These are phyloP conservation scores for Fusarium domesticum DNA, from an alignment of 2,329 filamentous ascomycete species.

Conservation along the genomic window DNA sequence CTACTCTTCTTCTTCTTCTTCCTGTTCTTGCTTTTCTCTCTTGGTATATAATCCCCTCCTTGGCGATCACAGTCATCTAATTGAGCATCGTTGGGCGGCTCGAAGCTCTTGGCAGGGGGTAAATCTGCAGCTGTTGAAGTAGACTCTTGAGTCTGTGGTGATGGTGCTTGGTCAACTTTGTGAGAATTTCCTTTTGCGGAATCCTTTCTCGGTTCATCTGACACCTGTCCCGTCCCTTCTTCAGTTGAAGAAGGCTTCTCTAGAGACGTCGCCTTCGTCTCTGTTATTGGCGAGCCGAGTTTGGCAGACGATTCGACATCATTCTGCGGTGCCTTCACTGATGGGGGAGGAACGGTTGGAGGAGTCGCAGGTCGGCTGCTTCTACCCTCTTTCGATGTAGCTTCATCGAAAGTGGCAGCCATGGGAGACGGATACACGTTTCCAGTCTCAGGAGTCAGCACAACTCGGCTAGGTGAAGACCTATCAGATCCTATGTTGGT, in stretches of 20 bases:
- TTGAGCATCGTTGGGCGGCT: not conserved
- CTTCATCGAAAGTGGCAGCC: not conserved
- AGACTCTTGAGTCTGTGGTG: not conserved
- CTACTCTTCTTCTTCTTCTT: conserved; percentile 27
- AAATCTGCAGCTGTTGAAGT: not conserved
- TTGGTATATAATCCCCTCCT: conserved; percentile 1
- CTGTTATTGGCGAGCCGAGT: not conserved
- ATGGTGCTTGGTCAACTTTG: not conserved
- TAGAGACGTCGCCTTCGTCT: not conserved
- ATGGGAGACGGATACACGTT: conserved; percentile 7
- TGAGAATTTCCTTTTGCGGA: not conserved
- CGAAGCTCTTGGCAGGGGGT: not conserved
- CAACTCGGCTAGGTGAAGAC: conserved; percentile 12
- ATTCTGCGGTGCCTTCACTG: not conserved
- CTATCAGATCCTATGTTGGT: conserved; percentile 5
- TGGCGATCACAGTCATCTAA: not conserved
- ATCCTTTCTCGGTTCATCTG: not conserved
- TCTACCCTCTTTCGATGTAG: not conserved
- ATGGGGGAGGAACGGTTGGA: too few species aligned
- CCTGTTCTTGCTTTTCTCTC: conserved; percentile 17
- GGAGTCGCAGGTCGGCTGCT: not conserved
- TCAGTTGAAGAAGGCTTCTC: not conserved
- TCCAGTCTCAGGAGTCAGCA: conserved; percentile 11
- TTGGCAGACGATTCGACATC: not conserved
- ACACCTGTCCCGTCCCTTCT: not conserved